phyloP scores from a whole-genome alignment of 192 early-diverging fungal genomes.

The Globomyces pollinis-pini region DNA sequence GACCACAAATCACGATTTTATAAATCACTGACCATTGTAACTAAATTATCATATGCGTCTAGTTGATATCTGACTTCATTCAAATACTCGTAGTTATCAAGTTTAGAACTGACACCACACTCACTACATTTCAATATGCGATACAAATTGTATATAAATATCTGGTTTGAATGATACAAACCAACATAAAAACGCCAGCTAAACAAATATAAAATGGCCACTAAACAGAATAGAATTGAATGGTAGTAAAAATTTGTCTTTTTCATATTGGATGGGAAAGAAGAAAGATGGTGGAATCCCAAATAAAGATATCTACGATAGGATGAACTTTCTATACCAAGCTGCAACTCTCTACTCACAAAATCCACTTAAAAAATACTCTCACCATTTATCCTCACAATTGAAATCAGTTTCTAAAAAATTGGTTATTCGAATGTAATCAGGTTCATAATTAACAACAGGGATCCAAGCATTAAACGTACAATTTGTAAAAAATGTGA shows the following conservation, averaged over 20 bases:
- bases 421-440: not conserved
- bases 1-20: too few species aligned
- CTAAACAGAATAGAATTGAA: not conserved
- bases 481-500: constrained; percentile 57
- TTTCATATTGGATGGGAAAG: constrained; percentile 3
- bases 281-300: not conserved
- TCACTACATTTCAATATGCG: too few species aligned
- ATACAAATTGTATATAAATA: too few species aligned
- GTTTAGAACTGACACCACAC: too few species aligned
- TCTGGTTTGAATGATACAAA: too few species aligned
- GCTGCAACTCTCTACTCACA: not conserved
- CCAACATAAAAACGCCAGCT: too few species aligned
- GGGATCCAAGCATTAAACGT: constrained; percentile 18
- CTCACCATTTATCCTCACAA: not conserved
- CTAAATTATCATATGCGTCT: too few species aligned
- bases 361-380: not conserved
- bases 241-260: not conserved
- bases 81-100: too few species aligned
- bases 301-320: not conserved
- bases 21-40: too few species aligned
- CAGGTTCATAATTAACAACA: not conserved
- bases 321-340: constrained; percentile 7
- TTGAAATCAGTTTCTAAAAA: not conserved
- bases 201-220: constrained; percentile 7
- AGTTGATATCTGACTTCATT: too few species aligned